Conservation (phyloP, 2,329 filamentous ascomycete genomes). For the Lecanosticta acicola region DNA sequence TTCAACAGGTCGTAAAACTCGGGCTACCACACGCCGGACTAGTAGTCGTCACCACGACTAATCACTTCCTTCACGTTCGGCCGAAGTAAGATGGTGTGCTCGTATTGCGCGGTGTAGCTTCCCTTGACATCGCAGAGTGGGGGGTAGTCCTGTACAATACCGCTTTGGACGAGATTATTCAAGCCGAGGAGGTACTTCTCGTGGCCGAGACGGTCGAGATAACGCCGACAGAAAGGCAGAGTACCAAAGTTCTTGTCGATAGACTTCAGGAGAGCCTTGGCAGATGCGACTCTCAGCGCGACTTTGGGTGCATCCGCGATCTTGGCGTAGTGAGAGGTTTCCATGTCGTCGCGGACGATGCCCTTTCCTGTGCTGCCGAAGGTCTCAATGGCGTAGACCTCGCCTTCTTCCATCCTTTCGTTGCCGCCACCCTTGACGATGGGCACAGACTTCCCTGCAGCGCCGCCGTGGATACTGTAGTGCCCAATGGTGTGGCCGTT, state of each 20-base stretch:
- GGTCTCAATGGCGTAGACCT: slow-evolving; percentile 55
- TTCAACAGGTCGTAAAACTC: background rate
- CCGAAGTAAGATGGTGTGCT: slow-evolving; percentile 47
- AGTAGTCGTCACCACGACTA: slow-evolving; percentile 37
- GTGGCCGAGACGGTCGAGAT: slow-evolving; percentile 58
- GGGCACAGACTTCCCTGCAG: slow-evolving; percentile 50
- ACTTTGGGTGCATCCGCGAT: slow-evolving; percentile 34
- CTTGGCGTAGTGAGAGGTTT: slow-evolving; percentile 35
- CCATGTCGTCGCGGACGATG: slow-evolving; percentile 43
- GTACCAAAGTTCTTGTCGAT: slow-evolving; percentile 60
- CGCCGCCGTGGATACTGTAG: slow-evolving; percentile 52
- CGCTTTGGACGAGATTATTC: slow-evolving; percentile 53
- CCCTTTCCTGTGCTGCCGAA: slow-evolving; percentile 53
- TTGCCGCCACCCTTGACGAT: slow-evolving; percentile 48
- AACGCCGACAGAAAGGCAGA: slow-evolving; percentile 56
- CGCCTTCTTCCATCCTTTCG: slow-evolving; percentile 55
- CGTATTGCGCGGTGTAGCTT: slow-evolving; percentile 60
- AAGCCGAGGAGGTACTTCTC: slow-evolving; percentile 56
- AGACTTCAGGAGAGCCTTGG: slow-evolving; percentile 52
- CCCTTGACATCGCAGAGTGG: slow-evolving; percentile 55
- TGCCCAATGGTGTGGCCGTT: slow-evolving; percentile 52
- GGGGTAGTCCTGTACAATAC: slow-evolving; percentile 52
- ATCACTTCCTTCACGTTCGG: slow-evolving; percentile 40
- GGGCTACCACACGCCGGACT: background rate
- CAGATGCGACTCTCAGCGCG: slow-evolving; percentile 45